Base-by-base conservation (phyloP, 2,329 filamentous ascomycete genomes). In the Aspergillus eucalypticola region DNA sequence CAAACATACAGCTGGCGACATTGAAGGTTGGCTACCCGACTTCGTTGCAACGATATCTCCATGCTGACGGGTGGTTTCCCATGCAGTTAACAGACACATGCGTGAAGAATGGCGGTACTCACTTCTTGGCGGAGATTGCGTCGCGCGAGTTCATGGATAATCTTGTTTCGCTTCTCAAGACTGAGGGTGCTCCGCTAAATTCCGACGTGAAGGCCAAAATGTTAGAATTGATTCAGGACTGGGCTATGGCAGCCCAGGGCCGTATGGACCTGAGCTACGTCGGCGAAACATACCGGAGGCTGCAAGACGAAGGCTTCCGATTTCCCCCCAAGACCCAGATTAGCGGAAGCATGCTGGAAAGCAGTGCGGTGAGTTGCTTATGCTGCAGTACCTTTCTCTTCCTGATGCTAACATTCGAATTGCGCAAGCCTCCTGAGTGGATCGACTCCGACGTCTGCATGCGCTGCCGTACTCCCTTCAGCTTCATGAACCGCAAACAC, bases 81-180 rank as follows among this genome's bases (percentile, higher is more conserved):
- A 23, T 35, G 19, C 68, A 89, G 92, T 89, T 99, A 71, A 96
- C 93, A 66, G 95, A 99, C 80, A 98, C 95, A 0, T 99, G 95
- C 75, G 92, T 98, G 63, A 99, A 99, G 81, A 99, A 99, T 82
- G 95, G 95, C 61, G 95, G 95, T 68, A 86, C 90, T 41, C 95
- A 99, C 78, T 99, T 99, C 77, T 88, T 99, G 53, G 85, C 88
- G 66, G 95, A 99, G 80, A 95, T 99, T 68, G 94, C 95, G 42
- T 97, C 94, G 17, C 88, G 93, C 65, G 95, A 99, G 80, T 99
- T 98, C 73, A 96, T 99, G 90, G 95, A 99, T 79, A 97, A 97
- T 74, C 80, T 99, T 55, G 89, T 91, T 17, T 97, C 94, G 35
- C 83, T 99, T 15, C 84, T 99, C 32, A 93, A 94, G 73, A 90